Conservation (phyloP, 2,329 filamentous ascomycete species). For the Madurella mycetomatis region DNA sequence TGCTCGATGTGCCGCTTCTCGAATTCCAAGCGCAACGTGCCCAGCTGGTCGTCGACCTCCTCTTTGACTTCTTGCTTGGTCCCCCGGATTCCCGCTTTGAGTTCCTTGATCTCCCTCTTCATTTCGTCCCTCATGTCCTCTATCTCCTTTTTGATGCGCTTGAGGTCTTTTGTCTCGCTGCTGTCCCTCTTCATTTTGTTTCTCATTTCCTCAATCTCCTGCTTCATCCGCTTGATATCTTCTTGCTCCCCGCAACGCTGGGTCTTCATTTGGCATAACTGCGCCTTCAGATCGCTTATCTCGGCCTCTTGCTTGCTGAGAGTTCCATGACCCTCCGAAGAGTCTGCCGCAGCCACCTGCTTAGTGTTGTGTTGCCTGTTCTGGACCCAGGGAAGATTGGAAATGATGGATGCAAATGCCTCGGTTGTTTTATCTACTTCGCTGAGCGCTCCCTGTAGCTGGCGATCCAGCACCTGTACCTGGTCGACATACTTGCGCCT, state of each 20-base stretch:
- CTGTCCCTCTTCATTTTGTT: not conserved
- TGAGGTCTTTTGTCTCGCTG: not conserved
- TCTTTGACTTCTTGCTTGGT: not conserved
- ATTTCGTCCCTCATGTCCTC: not conserved
- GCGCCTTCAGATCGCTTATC: conserved; percentile 4
- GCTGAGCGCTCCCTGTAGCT: conserved; percentile 6
- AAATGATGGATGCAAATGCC: not conserved
- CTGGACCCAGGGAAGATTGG: not conserved
- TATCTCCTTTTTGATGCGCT: not conserved
- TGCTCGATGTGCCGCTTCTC: conserved; percentile 3
- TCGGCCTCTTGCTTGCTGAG: conserved; percentile 1
- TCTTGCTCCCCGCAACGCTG: not conserved
- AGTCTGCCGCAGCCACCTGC: not conserved
- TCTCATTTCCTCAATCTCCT: not conserved
- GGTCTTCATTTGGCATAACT: not conserved
- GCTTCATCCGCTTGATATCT: conserved; percentile 1
- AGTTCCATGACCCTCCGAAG: not conserved
- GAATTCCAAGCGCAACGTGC: not conserved
- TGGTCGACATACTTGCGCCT: conserved; percentile 7
- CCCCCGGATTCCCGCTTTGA: not conserved
- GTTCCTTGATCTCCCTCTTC: not conserved
- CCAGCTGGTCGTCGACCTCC: conserved; percentile 5
- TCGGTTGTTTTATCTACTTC: not conserved
- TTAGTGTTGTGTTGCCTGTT: not conserved
- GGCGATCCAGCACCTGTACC: conserved; percentile 1